Base-by-base conservation (phyloP, 2,329 filamentous ascomycete species). In the Pseudogymnoascus sp. region DNA sequence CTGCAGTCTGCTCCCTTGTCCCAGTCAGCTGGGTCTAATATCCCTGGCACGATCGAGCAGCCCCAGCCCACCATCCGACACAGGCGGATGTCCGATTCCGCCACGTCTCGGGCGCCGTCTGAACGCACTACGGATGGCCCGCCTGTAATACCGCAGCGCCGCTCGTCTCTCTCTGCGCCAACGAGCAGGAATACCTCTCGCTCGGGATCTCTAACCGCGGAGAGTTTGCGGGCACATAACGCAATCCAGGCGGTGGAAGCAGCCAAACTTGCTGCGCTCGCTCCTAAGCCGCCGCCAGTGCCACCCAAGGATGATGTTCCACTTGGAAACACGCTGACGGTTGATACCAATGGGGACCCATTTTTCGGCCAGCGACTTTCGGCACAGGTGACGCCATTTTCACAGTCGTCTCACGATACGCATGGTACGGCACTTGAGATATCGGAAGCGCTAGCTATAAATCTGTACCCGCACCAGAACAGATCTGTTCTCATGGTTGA, bases 381-480 rank as follows among this genome's bases (percentile, higher is more conserved):
- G 5, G 77, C 80, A 5, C 79, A 83, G 65, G 81, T 81, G 65
- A 87, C 85, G 0, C 85, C 85, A 3, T 87, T 87, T 67, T 87
- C 85, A 1, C 75, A 83, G 62, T 76, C 77, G 0, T 87, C 85
- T 0, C 78, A 86, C 58, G 84, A 86, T 13, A 73, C 72, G n/a
- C 81, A 76, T 37, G 86, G 84, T n/a, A 85, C 82, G 2, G 77
- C 78, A 48, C 78, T 79, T 3, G 84, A 86, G 66, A 80, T 87
- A 40, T 84, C 84, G 0, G 84, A 87, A 73, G 85, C 85, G 35
- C 74, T 82, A 69, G 83, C 82, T 39, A 79, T 87, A 61, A 84
- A 79, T 64, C 83, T 87, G 67, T 86, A 81, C 66, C 79, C 82
- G 18, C 85, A 87, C 65, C 83, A 87, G 67, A 87, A 87, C 66